A percentile compares a stretch with the other conserved stretches of the same genome.
Conservation (phyloP, 495 filamentous ascomycete genomes). For the Penicillium steckii region DNA sequence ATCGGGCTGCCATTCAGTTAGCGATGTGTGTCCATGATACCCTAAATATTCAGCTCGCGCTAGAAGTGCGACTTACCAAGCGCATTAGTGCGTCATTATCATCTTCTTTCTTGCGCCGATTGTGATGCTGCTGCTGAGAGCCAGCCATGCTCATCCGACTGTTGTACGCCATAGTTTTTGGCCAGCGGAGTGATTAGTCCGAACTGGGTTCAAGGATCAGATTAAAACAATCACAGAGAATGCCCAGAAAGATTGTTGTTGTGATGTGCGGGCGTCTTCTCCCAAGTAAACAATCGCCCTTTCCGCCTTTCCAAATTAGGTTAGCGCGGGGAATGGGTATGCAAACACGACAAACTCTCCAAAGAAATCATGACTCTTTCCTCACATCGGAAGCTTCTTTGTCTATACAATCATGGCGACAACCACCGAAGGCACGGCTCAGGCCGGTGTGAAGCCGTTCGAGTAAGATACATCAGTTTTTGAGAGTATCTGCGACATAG, state of each 20-base stretch:
- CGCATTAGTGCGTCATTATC: constrained; percentile 87
- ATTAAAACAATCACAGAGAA: constrained; percentile 2
- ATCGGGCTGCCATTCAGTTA: constrained; percentile 55
- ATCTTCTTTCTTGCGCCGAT: constrained; percentile 73
- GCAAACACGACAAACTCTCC: constrained; percentile 46
- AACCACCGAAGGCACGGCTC: constrained; percentile 19
- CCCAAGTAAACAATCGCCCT: constrained; percentile 20
- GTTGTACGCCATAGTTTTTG: constrained; percentile 55
- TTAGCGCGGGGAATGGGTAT: constrained; percentile 39
- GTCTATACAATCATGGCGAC: constrained; percentile 33
- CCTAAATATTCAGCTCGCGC: background rate
- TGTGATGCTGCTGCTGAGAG: constrained; percentile 61
- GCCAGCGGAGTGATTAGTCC: background rate
- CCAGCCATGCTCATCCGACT: constrained; percentile 67
- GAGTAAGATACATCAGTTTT: constrained; percentile 35
- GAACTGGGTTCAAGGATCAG: background rate
- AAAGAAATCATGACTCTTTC: constrained; percentile 36
- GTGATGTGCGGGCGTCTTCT: constrained; percentile 31
- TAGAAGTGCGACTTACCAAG: constrained; percentile 51
- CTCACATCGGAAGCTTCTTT: constrained; percentile 1
- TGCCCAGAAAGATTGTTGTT: constrained; percentile 19
- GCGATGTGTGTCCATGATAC: background rate
- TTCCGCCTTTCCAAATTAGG: constrained; percentile 33
- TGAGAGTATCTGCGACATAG: background rate
- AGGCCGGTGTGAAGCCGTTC: constrained; percentile 36